These are phyloP conservation scores for Erythrobasidium yunnanense DNA, from an alignment of 768 basidiomycete species.

Conservation along the genomic window DNA sequence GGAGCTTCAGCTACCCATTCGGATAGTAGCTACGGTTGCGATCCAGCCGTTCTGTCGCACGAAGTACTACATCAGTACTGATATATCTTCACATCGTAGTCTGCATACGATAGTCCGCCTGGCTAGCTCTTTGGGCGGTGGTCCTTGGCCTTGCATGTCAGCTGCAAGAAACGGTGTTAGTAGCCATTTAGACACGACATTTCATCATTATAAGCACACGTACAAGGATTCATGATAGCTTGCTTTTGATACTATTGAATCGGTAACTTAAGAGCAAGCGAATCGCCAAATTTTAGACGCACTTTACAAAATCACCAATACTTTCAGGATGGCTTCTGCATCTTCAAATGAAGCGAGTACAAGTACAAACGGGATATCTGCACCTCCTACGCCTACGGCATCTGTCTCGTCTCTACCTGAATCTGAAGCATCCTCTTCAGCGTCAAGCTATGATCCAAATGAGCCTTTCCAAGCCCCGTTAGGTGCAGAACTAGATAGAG, in stretches of 20 bases:
- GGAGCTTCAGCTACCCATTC: not conserved
- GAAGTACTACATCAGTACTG: not conserved
- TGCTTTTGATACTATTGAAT: not conserved
- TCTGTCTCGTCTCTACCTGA: conserved; percentile 5
- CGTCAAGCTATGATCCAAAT: conserved; percentile 14
- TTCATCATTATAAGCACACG: no score
- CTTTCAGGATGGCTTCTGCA: no score
- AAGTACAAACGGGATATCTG: not conserved
- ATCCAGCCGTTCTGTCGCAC: conserved; percentile 8
- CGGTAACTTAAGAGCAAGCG: not conserved
- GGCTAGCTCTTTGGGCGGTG: not conserved
- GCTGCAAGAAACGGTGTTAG: not conserved
- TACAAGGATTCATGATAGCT: not conserved
- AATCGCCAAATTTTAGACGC: not conserved
- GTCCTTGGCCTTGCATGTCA: not conserved
- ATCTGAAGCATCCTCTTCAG: not conserved
- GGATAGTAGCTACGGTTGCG: conserved; percentile 10
- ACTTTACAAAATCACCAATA: no score
- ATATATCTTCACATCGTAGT: not conserved
- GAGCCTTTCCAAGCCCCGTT: conserved; percentile 23
- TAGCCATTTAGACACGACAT: not conserved
- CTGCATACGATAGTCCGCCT: not conserved
- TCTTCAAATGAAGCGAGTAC: conserved; percentile 8
- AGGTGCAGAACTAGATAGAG: conserved; percentile 13
- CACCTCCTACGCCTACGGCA: not conserved